These are phyloP conservation scores for Daldinia loculata DNA, from an alignment of 495 filamentous ascomycete species.

Conservation along the genomic window DNA sequence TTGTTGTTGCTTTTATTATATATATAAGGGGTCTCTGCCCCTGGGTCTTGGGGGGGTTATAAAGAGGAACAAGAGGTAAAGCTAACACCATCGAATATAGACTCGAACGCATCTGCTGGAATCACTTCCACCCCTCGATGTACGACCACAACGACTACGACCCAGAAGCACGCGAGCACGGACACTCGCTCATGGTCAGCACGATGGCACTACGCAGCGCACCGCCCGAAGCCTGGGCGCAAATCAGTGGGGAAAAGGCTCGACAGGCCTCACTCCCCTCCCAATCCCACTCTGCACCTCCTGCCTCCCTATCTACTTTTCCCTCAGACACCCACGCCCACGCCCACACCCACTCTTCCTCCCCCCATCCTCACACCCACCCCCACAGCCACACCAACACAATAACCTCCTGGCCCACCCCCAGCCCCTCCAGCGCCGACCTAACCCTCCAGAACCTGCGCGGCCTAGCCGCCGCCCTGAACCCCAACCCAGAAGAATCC, in stretches of 20 bases:
- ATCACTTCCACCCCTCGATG: conserved; percentile 52
- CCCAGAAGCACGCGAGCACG: conserved; percentile 39
- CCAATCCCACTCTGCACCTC: conserved; percentile 5
- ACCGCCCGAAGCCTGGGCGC: conserved; percentile 40
- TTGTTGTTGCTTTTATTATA: conserved; percentile 2
- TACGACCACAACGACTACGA: conserved; percentile 42
- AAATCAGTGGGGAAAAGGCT: conserved; percentile 29
- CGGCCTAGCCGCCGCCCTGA: conserved; percentile 51
- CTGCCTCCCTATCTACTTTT: not conserved
- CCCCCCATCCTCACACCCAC: not conserved
- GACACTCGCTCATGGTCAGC: conserved; percentile 59
- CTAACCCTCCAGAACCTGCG: conserved; percentile 51
- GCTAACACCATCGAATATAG: conserved; percentile 33
- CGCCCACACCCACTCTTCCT: conserved; percentile 2
- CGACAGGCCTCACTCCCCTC: conserved; percentile 7
- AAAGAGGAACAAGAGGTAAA: not conserved
- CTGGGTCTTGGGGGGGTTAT: not conserved
- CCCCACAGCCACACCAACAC: not conserved
- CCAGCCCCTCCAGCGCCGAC: not conserved
- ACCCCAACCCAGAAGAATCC: conserved; percentile 34
- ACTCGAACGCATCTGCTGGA: conserved; percentile 60
- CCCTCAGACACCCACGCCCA: not conserved
- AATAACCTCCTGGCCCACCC: conserved; percentile 24
- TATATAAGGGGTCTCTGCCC: no score
- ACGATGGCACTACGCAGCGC: conserved; percentile 50